Conservation (phyloP, 192 early-diverging fungal species). For the Gamsiella multidivaricata region DNA sequence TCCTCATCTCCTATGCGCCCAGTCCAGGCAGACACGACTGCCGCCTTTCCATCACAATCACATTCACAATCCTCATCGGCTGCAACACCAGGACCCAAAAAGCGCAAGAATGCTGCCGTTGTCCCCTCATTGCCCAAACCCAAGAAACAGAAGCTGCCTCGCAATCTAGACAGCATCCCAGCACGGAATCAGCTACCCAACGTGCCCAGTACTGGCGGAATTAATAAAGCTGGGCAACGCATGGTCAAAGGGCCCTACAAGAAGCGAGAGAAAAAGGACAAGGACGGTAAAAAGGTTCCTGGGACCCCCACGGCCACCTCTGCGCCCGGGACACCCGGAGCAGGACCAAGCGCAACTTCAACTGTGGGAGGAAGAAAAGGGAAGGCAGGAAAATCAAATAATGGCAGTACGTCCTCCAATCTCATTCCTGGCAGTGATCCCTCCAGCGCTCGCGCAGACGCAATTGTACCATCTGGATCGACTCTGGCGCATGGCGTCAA, state of each 20-base stretch:
- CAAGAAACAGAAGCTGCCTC: constrained; percentile 48
- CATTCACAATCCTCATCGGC: neutral
- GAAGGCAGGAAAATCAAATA: constrained; percentile 3
- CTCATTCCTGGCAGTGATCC: neutral
- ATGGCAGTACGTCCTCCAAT: neutral
- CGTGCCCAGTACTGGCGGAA: constrained; percentile 16
- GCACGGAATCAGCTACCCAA: constrained; percentile 34
- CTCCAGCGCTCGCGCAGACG: neutral
- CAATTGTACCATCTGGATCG: neutral
- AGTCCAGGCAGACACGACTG: constrained; percentile 1
- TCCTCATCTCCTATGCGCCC: constrained; percentile 2
- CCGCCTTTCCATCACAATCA: neutral
- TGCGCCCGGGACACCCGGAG: neutral
- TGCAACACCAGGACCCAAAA: constrained; percentile 7
- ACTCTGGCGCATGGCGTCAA: neutral
- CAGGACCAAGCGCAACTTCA: neutral
- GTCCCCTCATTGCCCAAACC: constrained; percentile 29
- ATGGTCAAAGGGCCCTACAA: constrained; percentile 51
- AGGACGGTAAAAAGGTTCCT: constrained; percentile 22
- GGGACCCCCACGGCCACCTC: neutral
- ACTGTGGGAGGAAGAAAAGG: constrained; percentile 7
- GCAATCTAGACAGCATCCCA: constrained; percentile 36
- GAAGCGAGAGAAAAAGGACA: constrained; percentile 50
- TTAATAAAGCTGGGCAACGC: constrained; percentile 27
- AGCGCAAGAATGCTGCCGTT: constrained; percentile 28